phyloP scores from a whole-genome alignment of 73 alveolate species.

The Paramecium sonneborni region DNA sequence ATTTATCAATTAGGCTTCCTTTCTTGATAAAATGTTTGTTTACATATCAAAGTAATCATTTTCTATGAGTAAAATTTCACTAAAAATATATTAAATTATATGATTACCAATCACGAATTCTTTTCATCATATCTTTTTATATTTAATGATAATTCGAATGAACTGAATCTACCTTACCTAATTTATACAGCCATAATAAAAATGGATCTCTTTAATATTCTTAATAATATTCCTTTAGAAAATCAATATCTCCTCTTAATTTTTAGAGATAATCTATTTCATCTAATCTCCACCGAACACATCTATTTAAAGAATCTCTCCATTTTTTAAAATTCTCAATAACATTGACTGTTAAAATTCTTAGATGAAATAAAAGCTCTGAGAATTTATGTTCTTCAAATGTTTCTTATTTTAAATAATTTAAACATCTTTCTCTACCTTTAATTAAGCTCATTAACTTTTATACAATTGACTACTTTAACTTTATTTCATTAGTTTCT shows the following conservation, averaged over 20 bases:
- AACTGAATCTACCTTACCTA: background rate
- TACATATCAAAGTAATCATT: background rate
- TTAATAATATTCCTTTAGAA: background rate
- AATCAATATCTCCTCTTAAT: background rate
- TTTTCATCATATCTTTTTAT: background rate
- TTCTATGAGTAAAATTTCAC: constrained; percentile 19
- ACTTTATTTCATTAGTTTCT: background rate
- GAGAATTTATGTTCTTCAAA: constrained; percentile 43
- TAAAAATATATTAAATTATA: background rate
- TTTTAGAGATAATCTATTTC: background rate
- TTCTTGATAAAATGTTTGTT: background rate
- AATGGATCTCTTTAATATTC: background rate
- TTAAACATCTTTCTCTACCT: constrained; percentile 33
- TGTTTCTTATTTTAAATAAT: background rate
- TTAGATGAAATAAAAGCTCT: constrained; percentile 3
- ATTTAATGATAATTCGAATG: background rate
- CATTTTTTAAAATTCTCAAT: background rate
- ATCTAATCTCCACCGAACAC: constrained; percentile 20
- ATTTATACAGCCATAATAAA: background rate
- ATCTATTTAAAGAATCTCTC: constrained; percentile 11
- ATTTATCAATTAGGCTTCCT: background rate
- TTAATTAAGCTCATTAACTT: background rate
- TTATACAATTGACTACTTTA: background rate
- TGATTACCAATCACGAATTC: constrained; percentile 37
- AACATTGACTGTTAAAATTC: constrained; percentile 43